Evolutionary conservation across 2,329 filamentous ascomycete genomes (phyloP), one percentile per base, ranked within the genome.

Genomic region (Diaporthe citrichinensis): DNA sequence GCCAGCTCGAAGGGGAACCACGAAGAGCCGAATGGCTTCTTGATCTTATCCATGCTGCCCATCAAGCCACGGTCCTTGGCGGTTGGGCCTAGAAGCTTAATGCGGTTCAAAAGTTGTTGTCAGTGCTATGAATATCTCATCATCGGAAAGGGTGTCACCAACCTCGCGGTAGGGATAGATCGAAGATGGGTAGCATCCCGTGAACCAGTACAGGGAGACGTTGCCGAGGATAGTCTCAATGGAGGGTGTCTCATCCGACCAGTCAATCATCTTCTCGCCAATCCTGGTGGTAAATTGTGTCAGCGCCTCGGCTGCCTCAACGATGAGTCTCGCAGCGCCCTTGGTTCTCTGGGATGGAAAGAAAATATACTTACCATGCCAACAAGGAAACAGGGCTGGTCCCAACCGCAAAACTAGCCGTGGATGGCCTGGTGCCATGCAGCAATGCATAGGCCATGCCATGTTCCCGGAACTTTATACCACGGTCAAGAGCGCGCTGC

Each of bases 121-220:
- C n/a, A 53, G 46, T n/a, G 23, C 3, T 9, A 39, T 3, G 31
- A 53, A 53, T 17, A 39, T 28, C 57, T 31, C 31, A 14, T 4
- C 20, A 17, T 62, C 53, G 4, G n/a, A 73, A 2, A 58, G 65
- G 28, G 20, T 39, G 17, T 31, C 59, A 69, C 23, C 28, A n/a
- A 28, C 58, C 17, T 84, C 79, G 36, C 88, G 84, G 75, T 91
- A 90, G 1, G 86, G 84, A 79, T 87, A 91, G 41, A 90, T 86
- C 20, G 82, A 85, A 14, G 84, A 84, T 0, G 87, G 84, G 57
- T 86, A 86, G 9, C 84, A 87, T 28, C 85, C 86, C 0, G 88
- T 90, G 74, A 91, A 83, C 89, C 90, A 92, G 79, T 90, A 92
- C 5, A 91, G 78, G 2, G 85, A 86, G 20, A 89, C 85, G 28